Evolutionary conservation across 1,284 basidiomycete genomes (phyloP), one percentile per base, ranked within the genome.

Genomic region (Polyporus tsugae): DNA sequence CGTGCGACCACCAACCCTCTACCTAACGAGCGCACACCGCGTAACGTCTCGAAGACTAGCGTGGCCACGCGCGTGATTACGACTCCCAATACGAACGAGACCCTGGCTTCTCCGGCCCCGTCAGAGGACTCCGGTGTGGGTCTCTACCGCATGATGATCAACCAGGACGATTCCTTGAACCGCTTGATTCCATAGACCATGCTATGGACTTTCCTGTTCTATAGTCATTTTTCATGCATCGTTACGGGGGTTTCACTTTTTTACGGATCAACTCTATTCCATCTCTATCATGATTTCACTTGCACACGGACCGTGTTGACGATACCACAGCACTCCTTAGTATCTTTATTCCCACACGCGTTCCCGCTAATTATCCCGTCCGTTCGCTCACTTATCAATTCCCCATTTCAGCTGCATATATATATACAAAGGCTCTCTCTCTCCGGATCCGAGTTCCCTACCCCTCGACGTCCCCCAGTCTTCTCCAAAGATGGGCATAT

Each of bases 91-190:
- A 78, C 82, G 53, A 80, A 81, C 61, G 91, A 91, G 78, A 79
- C 82, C 42, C 81, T 92, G 39, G 81, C 86, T 19, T 93, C 91
- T 10, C 92, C 92, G 67, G 91, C 90, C 41, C 91, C 90, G n/a
- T 93, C 91, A 49, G 92, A 94, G 77, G 92, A 94, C 78, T 94
- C 93, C 65, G 91, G 91, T 72, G 91, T 94, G 73, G 92, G 91
- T 70, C 79, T 94, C 76, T 92, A 93, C 82, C 89, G 91, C 68
- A 90, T 92, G 79, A 87, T 94, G 78, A 84, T 94, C 75, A 88
- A 87, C 57, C 87, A 92, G 73, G 90, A 93, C 77, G 89, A 89
- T 58, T 87, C 89, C 68, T 81, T 93, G 78, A 86, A 84, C 75
- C 80, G 69, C 57, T 76, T 81, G 77, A 78, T 77, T 75, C 80